Conservation (phyloP, 2,329 filamentous ascomycete genomes). For the Penicillium oxalicum region DNA sequence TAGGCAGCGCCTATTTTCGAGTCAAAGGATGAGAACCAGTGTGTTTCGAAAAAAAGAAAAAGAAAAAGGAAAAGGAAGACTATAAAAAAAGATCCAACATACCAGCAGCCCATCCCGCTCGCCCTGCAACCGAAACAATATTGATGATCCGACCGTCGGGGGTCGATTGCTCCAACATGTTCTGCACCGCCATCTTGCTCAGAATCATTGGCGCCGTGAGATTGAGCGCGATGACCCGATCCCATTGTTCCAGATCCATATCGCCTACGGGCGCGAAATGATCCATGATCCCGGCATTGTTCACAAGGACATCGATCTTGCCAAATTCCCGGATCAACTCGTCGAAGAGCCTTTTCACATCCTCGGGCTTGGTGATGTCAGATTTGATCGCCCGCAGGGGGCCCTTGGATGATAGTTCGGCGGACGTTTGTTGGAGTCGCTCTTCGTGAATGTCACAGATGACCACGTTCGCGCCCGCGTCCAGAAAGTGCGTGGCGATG, state of each 20-base stretch:
- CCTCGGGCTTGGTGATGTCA: constrained; percentile 34
- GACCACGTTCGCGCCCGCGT: constrained; percentile 35
- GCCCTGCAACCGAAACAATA: constrained; percentile 45
- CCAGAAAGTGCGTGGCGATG: constrained; percentile 30
- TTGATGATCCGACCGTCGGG: constrained; percentile 48
- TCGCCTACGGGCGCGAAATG: constrained; percentile 49
- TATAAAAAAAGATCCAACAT: constrained; percentile 8
- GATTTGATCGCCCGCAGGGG: constrained; percentile 26
- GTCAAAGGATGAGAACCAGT: background rate
- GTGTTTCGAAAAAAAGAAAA: too few species aligned
- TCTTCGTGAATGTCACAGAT: constrained; percentile 34
- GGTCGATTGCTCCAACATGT: constrained; percentile 36
- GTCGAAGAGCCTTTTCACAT: constrained; percentile 35
- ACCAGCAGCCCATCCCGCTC: constrained; percentile 40
- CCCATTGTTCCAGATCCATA: constrained; percentile 45
- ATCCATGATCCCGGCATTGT: constrained; percentile 56
- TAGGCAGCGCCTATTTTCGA: constrained; percentile 43
- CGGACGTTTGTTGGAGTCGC: constrained; percentile 18
- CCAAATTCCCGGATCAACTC: constrained; percentile 33
- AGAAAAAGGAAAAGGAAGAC: too few species aligned
- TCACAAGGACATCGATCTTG: constrained; percentile 53
- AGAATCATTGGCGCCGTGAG: constrained; percentile 51
- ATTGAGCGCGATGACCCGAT: constrained; percentile 52
- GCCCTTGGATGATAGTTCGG: constrained; percentile 19
- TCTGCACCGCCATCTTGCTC: constrained; percentile 47